Evolutionary conservation across 2,329 filamentous ascomycete genomes (phyloP), one percentile per base, ranked within the genome.

Genomic region (Arachnopeziza araneosa): DNA sequence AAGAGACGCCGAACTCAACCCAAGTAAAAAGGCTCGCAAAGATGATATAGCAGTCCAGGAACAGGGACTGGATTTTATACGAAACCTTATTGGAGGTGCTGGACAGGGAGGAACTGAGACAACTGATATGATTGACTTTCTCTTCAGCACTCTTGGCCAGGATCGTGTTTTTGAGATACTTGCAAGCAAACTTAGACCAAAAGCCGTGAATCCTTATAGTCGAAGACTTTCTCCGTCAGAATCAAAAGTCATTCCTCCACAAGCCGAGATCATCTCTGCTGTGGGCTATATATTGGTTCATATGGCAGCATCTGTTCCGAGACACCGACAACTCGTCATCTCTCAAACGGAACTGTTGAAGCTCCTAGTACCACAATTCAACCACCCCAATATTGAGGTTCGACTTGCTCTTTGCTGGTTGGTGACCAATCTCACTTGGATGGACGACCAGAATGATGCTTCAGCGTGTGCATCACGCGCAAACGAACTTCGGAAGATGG

Each of bases 41-140:
- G 89, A 96, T 65, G 90, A 96, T 65, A 80, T 93, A 48, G 87
- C 87, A 1, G 89, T 97, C 26, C 93, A 98, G 75, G 91, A 96
- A 71, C 93, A 98, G 74, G 90, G 88, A 0, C 83, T 98, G 21
- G 89, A 96, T 68, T 88, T 98, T 67, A 85, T 99, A 63, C 84
- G 93, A 58, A 99, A 99, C 73, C 79, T 98, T 32, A 90, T 97
- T 66, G 89, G 88, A 60, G 67, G 84, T 74, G 66, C 80, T 75
- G 66, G 79, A 73, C 62, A 84, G 77, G 75, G 83, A 19, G 74
- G 75, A 17, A 72, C 77, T 7, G 82, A 83, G 60, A 83, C 81
- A 26, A 79, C 82, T 2, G 83, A 86, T 58, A 93, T 97, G 85
- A 91, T 97, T 63, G 92, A 96, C 70, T 87, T 90, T 69, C 75